Conservation (phyloP, 805 yeast genomes). For the Crinitomyces ghanaensis region DNA sequence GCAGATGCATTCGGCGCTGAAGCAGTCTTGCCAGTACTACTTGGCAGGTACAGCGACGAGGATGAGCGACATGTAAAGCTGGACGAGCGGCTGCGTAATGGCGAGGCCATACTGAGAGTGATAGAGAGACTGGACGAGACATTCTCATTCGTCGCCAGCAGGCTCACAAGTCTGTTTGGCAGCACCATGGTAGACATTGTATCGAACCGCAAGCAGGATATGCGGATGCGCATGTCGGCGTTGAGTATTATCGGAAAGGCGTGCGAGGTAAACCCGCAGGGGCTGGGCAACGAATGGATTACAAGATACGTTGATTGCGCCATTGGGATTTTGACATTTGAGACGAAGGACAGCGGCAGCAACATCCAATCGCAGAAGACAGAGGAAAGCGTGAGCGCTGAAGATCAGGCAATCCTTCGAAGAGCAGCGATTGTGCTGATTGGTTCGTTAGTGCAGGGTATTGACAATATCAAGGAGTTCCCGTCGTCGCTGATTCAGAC, state of each 20-base stretch:
- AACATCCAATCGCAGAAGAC: no score
- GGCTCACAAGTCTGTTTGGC: conserved; percentile 33
- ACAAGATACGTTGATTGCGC: conserved; percentile 51
- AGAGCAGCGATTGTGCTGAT: conserved; percentile 65
- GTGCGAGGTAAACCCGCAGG: conserved; percentile 47
- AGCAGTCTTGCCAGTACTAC: conserved; percentile 27
- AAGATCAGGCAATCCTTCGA: conserved; percentile 41
- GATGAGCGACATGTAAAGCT: conserved; percentile 31
- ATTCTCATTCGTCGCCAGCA: conserved; percentile 37
- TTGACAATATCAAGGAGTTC: conserved; percentile 19
- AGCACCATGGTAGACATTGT: conserved; percentile 29
- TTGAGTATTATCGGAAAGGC: conserved; percentile 73
- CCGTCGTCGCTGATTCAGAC: conserved; percentile 20
- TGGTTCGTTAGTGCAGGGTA: conserved; percentile 21
- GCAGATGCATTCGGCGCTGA: conserved; percentile 33
- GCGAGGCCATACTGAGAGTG: conserved; percentile 64
- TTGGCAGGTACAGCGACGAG: conserved; percentile 28
- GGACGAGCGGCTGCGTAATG: conserved; percentile 66
- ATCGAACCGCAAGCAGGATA: conserved; percentile 30
- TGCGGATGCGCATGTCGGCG: conserved; percentile 69
- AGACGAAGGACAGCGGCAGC: no score
- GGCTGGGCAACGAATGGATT: no score
- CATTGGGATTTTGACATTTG: conserved; percentile 56
- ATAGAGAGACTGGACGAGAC: conserved; percentile 40
- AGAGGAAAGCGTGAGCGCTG: no score